Percentiles rank a stretch among this genome's conserved stretches.
Evolutionary conservation across 2,329 filamentous ascomycete species (phyloP).

Genomic region (Lasiodiplodia sp.): DNA sequence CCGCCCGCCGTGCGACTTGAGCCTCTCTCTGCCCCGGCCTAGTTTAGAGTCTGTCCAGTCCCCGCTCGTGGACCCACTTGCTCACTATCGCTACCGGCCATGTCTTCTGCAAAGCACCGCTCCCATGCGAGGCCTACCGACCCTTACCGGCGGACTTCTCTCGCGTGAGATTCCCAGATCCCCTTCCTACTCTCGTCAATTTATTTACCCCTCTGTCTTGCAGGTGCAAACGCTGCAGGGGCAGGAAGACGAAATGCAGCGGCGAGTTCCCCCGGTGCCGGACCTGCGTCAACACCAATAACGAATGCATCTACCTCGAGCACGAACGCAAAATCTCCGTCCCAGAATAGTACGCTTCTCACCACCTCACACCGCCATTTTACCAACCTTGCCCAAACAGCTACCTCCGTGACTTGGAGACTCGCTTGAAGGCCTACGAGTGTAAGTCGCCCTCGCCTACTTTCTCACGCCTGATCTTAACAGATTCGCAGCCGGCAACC

Average conservation of each 20-base stretch:
- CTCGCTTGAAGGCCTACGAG: conserved; percentile 34
- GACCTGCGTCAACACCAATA: conserved; percentile 32
- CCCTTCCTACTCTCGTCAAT: background rate
- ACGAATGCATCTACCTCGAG: conserved; percentile 35
- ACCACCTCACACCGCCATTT: conserved; percentile 8
- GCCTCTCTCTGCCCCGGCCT: conserved; percentile 5
- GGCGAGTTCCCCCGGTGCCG: conserved; percentile 34
- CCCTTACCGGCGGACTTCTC: conserved; percentile 28
- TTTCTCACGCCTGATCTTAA: background rate
- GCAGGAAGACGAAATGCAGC: conserved; percentile 36
- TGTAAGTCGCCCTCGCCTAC: conserved; percentile 2
- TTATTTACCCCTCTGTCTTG: background rate
- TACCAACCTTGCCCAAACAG: conserved; percentile 21
- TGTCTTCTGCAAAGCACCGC: conserved; percentile 26
- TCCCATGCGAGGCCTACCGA: background rate
- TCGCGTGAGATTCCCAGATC: conserved; percentile 15
- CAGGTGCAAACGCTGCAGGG: conserved; percentile 37
- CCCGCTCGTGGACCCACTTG: conserved; percentile 20
- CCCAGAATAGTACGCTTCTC: conserved; percentile 32
- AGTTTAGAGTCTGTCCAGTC: conserved; percentile 13
- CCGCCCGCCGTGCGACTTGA: conserved; percentile 8
- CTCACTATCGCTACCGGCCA: conserved; percentile 1
- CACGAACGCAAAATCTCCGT: conserved; percentile 34
- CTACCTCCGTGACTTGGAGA: conserved; percentile 34
- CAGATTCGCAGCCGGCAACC: conserved; percentile 1